These are phyloP conservation scores for Gnaphalium uliginosum DNA, from an alignment of 129 eudicot species.

Conservation along the genomic window DNA sequence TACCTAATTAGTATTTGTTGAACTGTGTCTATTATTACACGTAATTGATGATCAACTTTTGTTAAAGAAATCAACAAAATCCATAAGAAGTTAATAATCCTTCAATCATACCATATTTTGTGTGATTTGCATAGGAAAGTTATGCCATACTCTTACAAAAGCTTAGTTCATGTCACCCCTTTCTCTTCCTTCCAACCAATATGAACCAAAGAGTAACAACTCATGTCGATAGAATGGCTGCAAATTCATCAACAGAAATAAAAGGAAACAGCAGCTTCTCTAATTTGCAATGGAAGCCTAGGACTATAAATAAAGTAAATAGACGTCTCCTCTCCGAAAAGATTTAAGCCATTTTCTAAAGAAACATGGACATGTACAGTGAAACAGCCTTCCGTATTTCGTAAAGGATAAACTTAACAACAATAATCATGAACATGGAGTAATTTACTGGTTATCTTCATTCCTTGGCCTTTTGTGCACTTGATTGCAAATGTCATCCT, in stretches of 20 bases:
- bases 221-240: not conserved
- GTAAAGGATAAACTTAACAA: not conserved
- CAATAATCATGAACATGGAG: conserved; percentile 4
- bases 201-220: not conserved
- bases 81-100: not conserved
- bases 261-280: conserved; percentile 35
- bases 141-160: not conserved
- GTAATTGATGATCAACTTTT: not conserved
- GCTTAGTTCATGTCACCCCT: not conserved
- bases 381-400: conserved; percentile 15
- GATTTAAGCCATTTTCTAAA: conserved; percentile 16
- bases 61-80: not conserved
- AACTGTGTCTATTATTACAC: not conserved
- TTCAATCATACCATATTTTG: not conserved
- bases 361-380: conserved; percentile 30
- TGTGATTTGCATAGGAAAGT: not conserved
- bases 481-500: conserved; percentile 34
- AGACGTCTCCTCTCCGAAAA: conserved; percentile 2
- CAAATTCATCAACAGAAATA: conserved; percentile 3
- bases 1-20: not conserved
- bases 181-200: not conserved
- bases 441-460: conserved; percentile 38
- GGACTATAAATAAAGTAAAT: conserved; percentile 21
- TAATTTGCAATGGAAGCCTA: conserved; percentile 32
- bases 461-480: conserved; percentile 43